Evolutionary conservation across 2,329 filamentous ascomycete species (phyloP).

Genomic region (Fusarium globosum): DNA sequence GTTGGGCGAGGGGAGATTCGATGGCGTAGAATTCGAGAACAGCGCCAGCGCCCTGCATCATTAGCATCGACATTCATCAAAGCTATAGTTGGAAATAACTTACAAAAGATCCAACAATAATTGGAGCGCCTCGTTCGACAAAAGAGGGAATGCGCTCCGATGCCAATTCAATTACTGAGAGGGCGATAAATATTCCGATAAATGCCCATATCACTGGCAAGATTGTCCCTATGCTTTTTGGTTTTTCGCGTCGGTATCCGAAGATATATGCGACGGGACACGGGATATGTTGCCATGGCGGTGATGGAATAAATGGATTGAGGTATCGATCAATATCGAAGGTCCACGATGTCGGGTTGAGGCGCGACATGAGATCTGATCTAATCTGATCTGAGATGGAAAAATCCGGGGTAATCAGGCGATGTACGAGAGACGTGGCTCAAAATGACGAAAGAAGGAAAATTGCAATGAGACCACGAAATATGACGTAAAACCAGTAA

Average conservation of each 20-base stretch:
- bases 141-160: constrained; percentile 67
- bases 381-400: background rate
- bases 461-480: background rate
- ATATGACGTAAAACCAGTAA: background rate
- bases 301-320: constrained; percentile 75
- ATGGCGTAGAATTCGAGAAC: constrained; percentile 81
- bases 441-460: background rate
- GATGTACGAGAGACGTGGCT: background rate
- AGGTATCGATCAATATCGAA: constrained; percentile 83
- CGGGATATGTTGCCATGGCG: constrained; percentile 73
- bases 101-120: constrained; percentile 78
- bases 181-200: constrained; percentile 70
- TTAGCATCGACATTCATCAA: background rate
- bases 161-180: constrained; percentile 69
- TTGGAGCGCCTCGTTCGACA: constrained; percentile 61
- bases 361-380: constrained; percentile 28
- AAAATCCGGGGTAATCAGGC: constrained; percentile 17
- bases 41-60: constrained; percentile 73
- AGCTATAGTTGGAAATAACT: rapidly evolving
- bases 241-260: constrained; percentile 64
- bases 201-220: constrained; percentile 71
- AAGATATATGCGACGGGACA: constrained; percentile 74
- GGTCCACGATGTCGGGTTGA: constrained; percentile 54
- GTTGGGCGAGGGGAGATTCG: constrained; percentile 78
- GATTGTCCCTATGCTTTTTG: constrained; percentile 64